Evolutionary conservation across 108 stramenopile species (phyloP), one percentile per base, ranked within the genome.

Genomic region (Ochromonas danica): DNA sequence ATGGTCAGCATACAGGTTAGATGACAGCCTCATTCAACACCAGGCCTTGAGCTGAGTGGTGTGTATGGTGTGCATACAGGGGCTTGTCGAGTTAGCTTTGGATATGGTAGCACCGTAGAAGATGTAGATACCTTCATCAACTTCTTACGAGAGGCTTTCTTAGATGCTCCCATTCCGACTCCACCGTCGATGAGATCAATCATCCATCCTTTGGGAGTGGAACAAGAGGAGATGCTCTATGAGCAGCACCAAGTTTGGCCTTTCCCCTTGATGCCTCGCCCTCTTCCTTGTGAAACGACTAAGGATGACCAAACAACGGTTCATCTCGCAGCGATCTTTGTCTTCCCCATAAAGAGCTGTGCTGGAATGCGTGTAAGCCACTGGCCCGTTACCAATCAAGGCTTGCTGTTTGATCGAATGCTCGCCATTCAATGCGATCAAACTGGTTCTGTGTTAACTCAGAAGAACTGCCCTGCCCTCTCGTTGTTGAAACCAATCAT

Each of bases 271-370:
- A n/a, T n/a, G n/a, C n/a, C n/a, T n/a, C n/a, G n/a, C n/a, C n/a
- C n/a, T n/a, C n/a, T n/a, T n/a, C n/a, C n/a, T n/a, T n/a, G n/a
- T n/a, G n/a, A n/a, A n/a, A n/a, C n/a, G n/a, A n/a, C n/a, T n/a
- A n/a, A n/a, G n/a, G n/a, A n/a, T n/a, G n/a, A n/a, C n/a, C n/a
- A n/a, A n/a, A n/a, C n/a, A n/a, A 22, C 27, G 10, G 35, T 36
- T 6, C 17, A 31, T 35, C 35, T 67, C 3, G 25, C 63, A 6
- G 63, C 63, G 31, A 67, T 67, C 17, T 67, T 67, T 67, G 31
- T 67, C 10, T 67, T 14, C 25, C 63, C 63, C 31, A 36, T 67
- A 10, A 67, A 67, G 25, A 67, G 63, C 35, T 67, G 63, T 67
- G 63, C 63, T 6, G 63, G 63, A 28, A 36, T 67, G 35, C 17